Evolutionary conservation across 2,329 filamentous ascomycete species (phyloP).

Genomic region (Sphaerulina populicola): DNA sequence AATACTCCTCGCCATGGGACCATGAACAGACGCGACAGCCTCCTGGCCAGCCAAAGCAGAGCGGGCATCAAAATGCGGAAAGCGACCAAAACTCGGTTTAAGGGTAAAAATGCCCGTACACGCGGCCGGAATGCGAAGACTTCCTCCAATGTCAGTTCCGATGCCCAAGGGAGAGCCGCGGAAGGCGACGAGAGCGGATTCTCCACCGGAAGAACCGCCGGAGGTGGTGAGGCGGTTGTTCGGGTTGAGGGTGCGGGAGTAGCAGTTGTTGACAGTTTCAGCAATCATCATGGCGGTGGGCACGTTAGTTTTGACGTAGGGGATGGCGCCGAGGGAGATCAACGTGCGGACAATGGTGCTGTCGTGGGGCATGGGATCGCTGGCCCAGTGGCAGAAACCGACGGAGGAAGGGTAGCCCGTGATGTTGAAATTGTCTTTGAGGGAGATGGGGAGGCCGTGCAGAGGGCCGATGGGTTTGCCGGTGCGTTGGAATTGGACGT

Average conservation of each 20-base stretch:
- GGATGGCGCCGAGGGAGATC: constrained; percentile 52
- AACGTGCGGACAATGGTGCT: constrained; percentile 52
- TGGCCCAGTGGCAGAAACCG: constrained; percentile 56
- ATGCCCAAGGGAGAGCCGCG: constrained; percentile 53
- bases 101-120: constrained; percentile 53
- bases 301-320: constrained; percentile 64
- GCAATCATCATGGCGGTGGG: constrained; percentile 63
- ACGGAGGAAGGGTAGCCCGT: constrained; percentile 52
- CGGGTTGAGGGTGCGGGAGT: constrained; percentile 52
- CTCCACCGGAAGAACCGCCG: constrained; percentile 60
- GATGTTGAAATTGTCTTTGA: constrained; percentile 65
- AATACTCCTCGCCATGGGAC: constrained; percentile 52
- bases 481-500: constrained; percentile 43
- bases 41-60: constrained; percentile 59
- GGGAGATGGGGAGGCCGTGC: constrained; percentile 57
- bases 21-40: constrained; percentile 55
- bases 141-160: constrained; percentile 56
- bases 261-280: constrained; percentile 57
- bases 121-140: constrained; percentile 49
- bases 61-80: constrained; percentile 47
- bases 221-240: constrained; percentile 51
- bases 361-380: constrained; percentile 50
- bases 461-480: constrained; percentile 52
- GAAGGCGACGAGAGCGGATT: constrained; percentile 55
- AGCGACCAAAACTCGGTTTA: constrained; percentile 51